Evolutionary conservation across 352 stramenopile species (phyloP), one percentile per base, ranked within the genome.

Genomic region (Pythium periplocum): DNA sequence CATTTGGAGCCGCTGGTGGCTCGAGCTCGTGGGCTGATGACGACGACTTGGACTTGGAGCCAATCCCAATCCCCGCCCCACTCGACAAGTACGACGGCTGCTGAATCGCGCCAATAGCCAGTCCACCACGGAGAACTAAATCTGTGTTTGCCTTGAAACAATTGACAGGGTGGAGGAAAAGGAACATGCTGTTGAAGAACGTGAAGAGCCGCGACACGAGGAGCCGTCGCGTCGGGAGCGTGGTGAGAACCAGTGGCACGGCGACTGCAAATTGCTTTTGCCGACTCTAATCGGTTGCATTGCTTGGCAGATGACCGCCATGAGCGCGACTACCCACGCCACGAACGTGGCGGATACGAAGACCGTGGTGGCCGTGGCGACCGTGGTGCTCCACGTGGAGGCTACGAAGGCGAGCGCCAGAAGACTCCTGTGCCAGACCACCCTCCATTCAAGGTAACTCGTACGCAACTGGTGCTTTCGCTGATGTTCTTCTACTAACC

Each of bases 11-110:
- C 53, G 53, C 66, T 41, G 73, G 63, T 60, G 68, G 68, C 49
- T 75, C 66, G 38, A 83, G 61, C 68, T 90, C 79, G 17, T 93
- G 83, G 83, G 83, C 83, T 48, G 83, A 93, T 47, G 83, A 93
- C 45, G 83, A 93, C 51, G 80, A 89, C 52, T 50, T 69, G 36
- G 80, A 91, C 54, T 50, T 73, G 31, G 64, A 71, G 62, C 74
- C 73, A 7, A 60, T 87, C 12, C 68, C 71, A 9, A 61, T 69
- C 7, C 34, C 55, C 36, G 41, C 34, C 6, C 39, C 54, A 55
- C 64, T 85, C 17, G 51, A 61, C 46, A 69, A 73, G 77, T 88
- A 62, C 53, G 74, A 53, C 12, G 5, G 8, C 5, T 30, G 26
- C 11, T 33, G 38, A 10, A 3, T 55, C 3, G 32, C 17, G n/a